Base-by-base conservation (phyloP, 2,329 filamentous ascomycete species). In the Tolypocladium capitatum region DNA sequence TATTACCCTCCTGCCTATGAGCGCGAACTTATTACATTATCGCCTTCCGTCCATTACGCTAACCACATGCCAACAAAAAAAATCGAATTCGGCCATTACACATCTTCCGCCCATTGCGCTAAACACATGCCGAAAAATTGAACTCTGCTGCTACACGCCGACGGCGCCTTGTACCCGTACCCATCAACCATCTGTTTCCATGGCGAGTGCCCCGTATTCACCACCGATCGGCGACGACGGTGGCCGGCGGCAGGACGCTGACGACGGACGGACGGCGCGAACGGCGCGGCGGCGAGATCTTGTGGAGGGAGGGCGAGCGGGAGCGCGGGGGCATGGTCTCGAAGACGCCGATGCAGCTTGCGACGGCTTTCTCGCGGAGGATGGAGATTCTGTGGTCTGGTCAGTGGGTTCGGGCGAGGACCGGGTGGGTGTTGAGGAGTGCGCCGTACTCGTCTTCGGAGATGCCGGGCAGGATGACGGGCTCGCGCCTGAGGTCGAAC, bases 401-500 rank as follows among this genome's bases (percentile, higher is more conserved):
- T 41, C 9, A 41, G 38, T 6, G 46, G 43, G n/a, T 7, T n/a
- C 8, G 16, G 3, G 24, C 11, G 4, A 28, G 9, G 24, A 5
- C 4, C 4, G 24, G n/a, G 9, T 16, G 21, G 16, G 38, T 11
- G 14, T 13, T n/a, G 21, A 2, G 5, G 38, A 3, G 38, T 5
- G 24, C 38, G 4, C 69, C 38, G 4, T 69, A 80, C 76, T 82
- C 76, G 54, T 80, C 74, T 53, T 77, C 69, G 42, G 73, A 74
- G 38, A 80, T 66, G 35, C 77, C 78, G 2, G 75, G 75, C 14
- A 81, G 63, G 40, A 62, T 63, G 36, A 73, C 65, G n/a, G 68
- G 63, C 56, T 78, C 74, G 49, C 70, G 71, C 58, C 74, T 73
- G 56, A 80, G 74, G 59, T 80, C 69, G 62, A 76, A 81, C 0